Percentiles rank a stretch among this genome's conserved stretches.
Conservation (phyloP, 139 green algal genomes). For the Choricystis sp. region DNA sequence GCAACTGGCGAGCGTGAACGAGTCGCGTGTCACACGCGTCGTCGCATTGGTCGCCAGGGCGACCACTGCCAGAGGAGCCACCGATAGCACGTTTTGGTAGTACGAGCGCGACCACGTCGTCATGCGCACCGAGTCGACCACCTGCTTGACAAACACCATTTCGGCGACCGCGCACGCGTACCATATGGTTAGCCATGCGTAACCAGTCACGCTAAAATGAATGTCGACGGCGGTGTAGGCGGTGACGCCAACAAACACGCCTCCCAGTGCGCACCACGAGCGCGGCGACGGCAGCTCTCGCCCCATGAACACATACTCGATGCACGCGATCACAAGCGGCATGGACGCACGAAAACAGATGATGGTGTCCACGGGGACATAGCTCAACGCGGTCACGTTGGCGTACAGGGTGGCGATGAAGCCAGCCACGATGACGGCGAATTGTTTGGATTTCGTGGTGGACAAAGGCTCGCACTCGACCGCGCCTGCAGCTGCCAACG, state of each 20-base stretch:
- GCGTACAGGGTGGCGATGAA: constrained; percentile 36
- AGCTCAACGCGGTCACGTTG: constrained; percentile 36
- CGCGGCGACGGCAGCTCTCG: constrained; percentile 28
- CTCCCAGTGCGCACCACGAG: constrained; percentile 18
- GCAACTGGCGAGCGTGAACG: neutral
- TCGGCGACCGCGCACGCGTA: constrained; percentile 51
- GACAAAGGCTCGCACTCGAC: constrained; percentile 18
- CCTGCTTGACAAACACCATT: constrained; percentile 51
- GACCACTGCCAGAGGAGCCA: constrained; percentile 10
- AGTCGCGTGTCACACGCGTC: neutral
- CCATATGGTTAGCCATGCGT: constrained; percentile 20
- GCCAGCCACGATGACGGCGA: constrained; percentile 21
- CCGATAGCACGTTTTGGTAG: constrained; percentile 36
- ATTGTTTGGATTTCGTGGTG: constrained; percentile 22
- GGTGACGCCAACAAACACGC: constrained; percentile 3
- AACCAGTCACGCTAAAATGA: constrained; percentile 8
- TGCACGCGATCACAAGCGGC: constrained; percentile 40
- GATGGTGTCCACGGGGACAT: constrained; percentile 70
- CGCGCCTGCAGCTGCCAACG: neutral
- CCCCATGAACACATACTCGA: constrained; percentile 52
- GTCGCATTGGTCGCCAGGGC: constrained; percentile 6
- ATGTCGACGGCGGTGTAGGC: constrained; percentile 7
- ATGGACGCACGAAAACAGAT: constrained; percentile 56
- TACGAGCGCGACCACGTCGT: constrained; percentile 52
- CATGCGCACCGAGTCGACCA: constrained; percentile 53